Evolutionary conservation across 768 basidiomycete species (phyloP).

Genomic region (Botryobasidium botryosum): DNA sequence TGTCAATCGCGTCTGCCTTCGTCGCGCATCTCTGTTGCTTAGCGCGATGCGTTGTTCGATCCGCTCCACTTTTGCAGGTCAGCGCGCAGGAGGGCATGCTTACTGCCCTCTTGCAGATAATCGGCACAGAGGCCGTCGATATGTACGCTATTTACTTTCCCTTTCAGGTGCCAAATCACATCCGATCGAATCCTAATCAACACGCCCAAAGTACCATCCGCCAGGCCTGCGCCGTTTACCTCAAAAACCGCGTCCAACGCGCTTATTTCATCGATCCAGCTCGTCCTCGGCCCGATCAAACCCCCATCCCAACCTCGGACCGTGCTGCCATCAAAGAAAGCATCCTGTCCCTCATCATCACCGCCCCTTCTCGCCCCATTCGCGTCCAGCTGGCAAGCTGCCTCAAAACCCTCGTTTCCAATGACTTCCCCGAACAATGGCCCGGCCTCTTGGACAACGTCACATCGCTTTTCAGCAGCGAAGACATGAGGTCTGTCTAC

Average conservation of each 20-base stretch:
- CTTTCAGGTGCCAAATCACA: not conserved
- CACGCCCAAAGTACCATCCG: constrained; percentile 43
- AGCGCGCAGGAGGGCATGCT: constrained; percentile 68
- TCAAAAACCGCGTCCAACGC: constrained; percentile 73
- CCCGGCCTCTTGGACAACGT: constrained; percentile 48
- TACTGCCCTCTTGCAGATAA: constrained; percentile 70
- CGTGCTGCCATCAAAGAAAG: constrained; percentile 50
- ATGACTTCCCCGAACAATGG: constrained; percentile 72
- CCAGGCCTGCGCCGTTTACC: constrained; percentile 71
- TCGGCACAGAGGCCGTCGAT: constrained; percentile 60
- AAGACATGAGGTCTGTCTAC: constrained; percentile 53
- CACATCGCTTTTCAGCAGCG: constrained; percentile 42
- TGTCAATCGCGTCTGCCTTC: not conserved
- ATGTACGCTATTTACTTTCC: constrained; percentile 36
- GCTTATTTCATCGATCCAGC: constrained; percentile 38
- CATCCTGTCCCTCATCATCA: constrained; percentile 53
- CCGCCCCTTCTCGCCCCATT: constrained; percentile 46
- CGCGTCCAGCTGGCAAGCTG: constrained; percentile 59
- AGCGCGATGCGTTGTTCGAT: not conserved
- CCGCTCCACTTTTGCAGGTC: constrained; percentile 29
- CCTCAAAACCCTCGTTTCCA: constrained; percentile 53
- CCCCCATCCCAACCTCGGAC: constrained; percentile 47
- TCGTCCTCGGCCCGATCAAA: constrained; percentile 38
- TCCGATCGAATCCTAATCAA: not conserved
- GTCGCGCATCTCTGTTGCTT: not conserved